Percentiles rank a stretch among this genome's conserved stretches.
phyloP scores from a whole-genome alignment of 75 land plant genomes.

The Selaginella moellendorffii region DNA sequence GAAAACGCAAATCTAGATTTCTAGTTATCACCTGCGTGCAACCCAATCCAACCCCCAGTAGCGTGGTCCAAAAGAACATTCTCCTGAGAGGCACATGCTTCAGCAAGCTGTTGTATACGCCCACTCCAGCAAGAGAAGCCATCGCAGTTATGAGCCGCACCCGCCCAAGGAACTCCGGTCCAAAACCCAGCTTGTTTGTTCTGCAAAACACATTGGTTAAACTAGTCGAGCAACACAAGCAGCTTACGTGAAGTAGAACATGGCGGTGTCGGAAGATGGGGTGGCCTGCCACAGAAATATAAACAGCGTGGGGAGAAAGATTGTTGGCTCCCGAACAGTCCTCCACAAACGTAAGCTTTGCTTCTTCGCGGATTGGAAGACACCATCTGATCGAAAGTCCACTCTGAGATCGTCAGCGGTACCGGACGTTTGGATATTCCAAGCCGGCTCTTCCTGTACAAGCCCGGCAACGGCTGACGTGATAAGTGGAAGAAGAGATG shows the following conservation, averaged over 20 bases:
- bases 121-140: conserved; percentile 86
- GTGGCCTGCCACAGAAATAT: conserved; percentile 98
- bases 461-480: conserved; percentile 87
- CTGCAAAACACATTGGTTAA: conserved; percentile 41
- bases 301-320: conserved; percentile 80
- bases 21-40: conserved; percentile 58
- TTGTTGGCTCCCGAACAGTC: conserved; percentile 67
- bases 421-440: conserved; percentile 37
- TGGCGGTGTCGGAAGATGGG: conserved; percentile 92
- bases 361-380: conserved; percentile 38
- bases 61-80: conserved; percentile 71
- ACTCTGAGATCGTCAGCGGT: conserved; percentile 13
- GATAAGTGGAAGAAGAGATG: conserved; percentile 75
- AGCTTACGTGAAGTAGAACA: conserved; percentile 97
- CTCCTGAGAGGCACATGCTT: conserved; percentile 62
- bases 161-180: conserved; percentile 90
- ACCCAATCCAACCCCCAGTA: conserved; percentile 62
- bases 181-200: conserved; percentile 83
- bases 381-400: conserved; percentile 9
- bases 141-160: conserved; percentile 93
- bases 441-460: conserved; percentile 58
- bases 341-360: conserved; percentile 47
- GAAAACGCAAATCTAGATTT: not conserved
- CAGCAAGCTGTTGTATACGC: conserved; percentile 63
- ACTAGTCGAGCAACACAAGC: no score